Evolutionary conservation across 345 rosid species (phyloP).

Genomic region (Dipteronia dyeriana): DNA sequence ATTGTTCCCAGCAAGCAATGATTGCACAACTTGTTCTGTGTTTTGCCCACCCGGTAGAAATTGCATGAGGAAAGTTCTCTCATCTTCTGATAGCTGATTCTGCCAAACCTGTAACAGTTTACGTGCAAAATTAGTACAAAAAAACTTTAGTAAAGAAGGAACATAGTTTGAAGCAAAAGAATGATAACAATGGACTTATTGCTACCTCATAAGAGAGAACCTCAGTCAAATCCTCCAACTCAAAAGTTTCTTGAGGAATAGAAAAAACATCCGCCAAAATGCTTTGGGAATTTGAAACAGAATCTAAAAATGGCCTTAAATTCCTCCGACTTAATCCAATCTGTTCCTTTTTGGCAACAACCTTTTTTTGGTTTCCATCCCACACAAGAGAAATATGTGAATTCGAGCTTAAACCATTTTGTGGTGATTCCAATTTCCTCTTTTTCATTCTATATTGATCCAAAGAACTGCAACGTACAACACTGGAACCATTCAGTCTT

Average conservation of each 20-base stretch:
- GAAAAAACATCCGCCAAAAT: constrained; percentile 64
- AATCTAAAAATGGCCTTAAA: constrained; percentile 57
- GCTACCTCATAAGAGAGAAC: constrained; percentile 82
- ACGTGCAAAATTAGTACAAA: constrained; percentile 13
- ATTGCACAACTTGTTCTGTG: constrained; percentile 52
- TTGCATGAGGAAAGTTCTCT: constrained; percentile 64
- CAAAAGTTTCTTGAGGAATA: constrained; percentile 68
- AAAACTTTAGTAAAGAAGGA: constrained; percentile 13
- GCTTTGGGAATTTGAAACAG: constrained; percentile 38
- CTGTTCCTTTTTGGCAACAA: constrained; percentile 86
- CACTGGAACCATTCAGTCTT: constrained; percentile 61
- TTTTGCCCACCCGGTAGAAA: constrained; percentile 76
- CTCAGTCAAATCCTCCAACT: constrained; percentile 60
- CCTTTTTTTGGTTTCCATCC: constrained; percentile 60
- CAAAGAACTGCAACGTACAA: constrained; percentile 50
- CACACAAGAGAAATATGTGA: constrained; percentile 84
- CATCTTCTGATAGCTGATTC: constrained; percentile 62
- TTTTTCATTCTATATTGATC: constrained; percentile 67
- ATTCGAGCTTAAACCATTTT: constrained; percentile 49
- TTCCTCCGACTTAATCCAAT: constrained; percentile 68
- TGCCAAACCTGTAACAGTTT: constrained; percentile 67
- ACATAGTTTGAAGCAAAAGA: constrained; percentile 21
- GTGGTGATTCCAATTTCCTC: constrained; percentile 49
- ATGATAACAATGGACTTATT: constrained; percentile 14
- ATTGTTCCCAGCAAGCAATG: constrained; percentile 72